Evolutionary conservation across 192 early-diverging fungal genomes (phyloP), one percentile per base, ranked within the genome.

Genomic region (Borealophlyctis nickersoniae): DNA sequence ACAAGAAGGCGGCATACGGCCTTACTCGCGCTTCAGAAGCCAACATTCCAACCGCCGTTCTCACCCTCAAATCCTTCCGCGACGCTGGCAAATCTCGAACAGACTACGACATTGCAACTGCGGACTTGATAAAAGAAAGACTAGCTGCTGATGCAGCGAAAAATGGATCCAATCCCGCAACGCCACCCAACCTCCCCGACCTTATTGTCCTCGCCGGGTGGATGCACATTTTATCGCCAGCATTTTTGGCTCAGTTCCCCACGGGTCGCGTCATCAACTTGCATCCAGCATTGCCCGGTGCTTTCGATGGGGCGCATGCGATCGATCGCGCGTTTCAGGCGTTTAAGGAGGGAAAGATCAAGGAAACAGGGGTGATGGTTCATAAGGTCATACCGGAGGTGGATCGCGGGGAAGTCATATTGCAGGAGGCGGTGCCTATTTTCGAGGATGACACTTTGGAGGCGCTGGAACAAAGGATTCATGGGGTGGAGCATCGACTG

Each of bases 301-400:
- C 91, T 71, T 93, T 99, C 72, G 94, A 98, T 64, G 97, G 97
- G n/a, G 93, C 94, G 0, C 82, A 92, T 62, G 93, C 97, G 14
- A 98, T 99, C 56, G 91, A 93, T 51, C 78, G 95, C 13, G 97
- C 97, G 2, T 96, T 84, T 70, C 85, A 88, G n/a, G 94, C 92
- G 24, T 95, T 83, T 65, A 65, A 86, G 71, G 80, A 82, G 33
- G 94, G 93, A 11, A 73, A 85, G 60, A 81, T 81, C 33, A 63
- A 49, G 56, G 26, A 74, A 16, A 83, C 81, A 39, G 81, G 81
- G 22, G 77, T 81, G 29, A 83, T 83, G 54, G 87, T 99, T 19
- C 95, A 99, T 76, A 85, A 90, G 48, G 94, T 97, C 27, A 97
- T 99, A 56, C 86, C 92, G 0, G 92, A 92, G 62, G 95, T 99